Evolutionary conservation across 768 basidiomycete species (phyloP), one percentile per base, ranked within the genome.

Genomic region (Collybiopsis confluens): DNA sequence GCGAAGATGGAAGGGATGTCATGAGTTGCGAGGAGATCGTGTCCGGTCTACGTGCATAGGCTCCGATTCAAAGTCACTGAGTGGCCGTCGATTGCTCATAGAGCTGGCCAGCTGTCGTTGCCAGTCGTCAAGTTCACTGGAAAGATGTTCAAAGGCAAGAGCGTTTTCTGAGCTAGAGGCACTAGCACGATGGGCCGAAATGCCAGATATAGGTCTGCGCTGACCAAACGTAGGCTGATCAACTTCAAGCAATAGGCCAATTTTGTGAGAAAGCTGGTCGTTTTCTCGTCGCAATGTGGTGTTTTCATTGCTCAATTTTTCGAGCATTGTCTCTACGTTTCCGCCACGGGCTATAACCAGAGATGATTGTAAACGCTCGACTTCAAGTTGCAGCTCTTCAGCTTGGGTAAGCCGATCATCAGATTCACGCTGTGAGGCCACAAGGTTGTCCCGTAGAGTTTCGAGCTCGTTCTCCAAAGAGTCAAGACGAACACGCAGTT

Each of bases 221-320:
- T 75, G 74, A 27, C 83, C 83, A 62, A 86, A 91, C 2, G 80
- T 73, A 20, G 88, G 81, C 60, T 89, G 88, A 61, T 92, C 90
- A 41, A 90, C 91, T 62, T 93, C 91, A 50, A 96, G 80, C 15
- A 96, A 76, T 44, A 95, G 78, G 54, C 85, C 88, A 61, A 96
- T 92, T 77, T 92, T 93, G 66, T 91, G 90, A n/a, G 87, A 86
- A 41, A 94, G 79, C 60, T 92, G 85, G 64, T 90, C 88, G 66
- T 94, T 94, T 69, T 94, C 91, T 54, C 83, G 81, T 66, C 87
- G 85, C 55, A 94, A 82, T 28, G 73, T 77, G 16, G 81, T 77
- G 67, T 93, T 94, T 65, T 96, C 91, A 66, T 76, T 81, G 67
- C 85, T 85, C 57, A 97, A 81, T 66, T 86, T 87, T 70, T 95